Conservation (phyloP, 2,329 filamentous ascomycete genomes). For the Akanthomyces dipterigenus region DNA sequence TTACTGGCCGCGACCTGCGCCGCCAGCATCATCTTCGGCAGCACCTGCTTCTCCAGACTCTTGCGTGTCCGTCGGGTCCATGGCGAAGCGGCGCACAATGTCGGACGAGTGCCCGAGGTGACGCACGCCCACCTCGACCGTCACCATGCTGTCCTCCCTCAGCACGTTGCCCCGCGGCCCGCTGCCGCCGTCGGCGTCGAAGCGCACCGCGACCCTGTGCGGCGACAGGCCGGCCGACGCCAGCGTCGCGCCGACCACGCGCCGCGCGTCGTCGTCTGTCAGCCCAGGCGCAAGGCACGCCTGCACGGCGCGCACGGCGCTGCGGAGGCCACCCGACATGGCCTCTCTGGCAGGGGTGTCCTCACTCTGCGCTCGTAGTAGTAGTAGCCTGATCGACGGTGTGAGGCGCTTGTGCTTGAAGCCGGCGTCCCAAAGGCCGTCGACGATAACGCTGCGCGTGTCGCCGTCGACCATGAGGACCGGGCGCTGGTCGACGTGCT, state of each 20-base stretch:
- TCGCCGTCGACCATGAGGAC: conserved; percentile 60
- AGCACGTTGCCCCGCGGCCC: conserved; percentile 44
- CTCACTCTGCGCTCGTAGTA: conserved; percentile 56
- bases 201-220: conserved; percentile 60
- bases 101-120: conserved; percentile 58
- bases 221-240: conserved; percentile 46
- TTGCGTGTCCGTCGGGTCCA: background rate
- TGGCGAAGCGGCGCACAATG: conserved; percentile 56
- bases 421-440: conserved; percentile 45
- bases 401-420: conserved; percentile 50
- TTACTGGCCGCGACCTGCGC: conserved; percentile 50
- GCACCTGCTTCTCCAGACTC: conserved; percentile 41
- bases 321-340: conserved; percentile 55
- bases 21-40: conserved; percentile 37
- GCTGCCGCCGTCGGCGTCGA: conserved; percentile 49
- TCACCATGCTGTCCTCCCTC: conserved; percentile 47
- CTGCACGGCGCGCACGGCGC: conserved; percentile 52
- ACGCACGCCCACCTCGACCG: conserved; percentile 58
- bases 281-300: conserved; percentile 48
- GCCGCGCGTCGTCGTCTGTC: conserved; percentile 50
- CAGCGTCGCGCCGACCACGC: conserved; percentile 49
- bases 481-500: conserved; percentile 19
- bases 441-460: conserved; percentile 55
- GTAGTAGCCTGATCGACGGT: conserved; percentile 49
- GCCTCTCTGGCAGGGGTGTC: conserved; percentile 44